These are phyloP conservation scores for Pseudoneurospora amorphoporcata DNA, from an alignment of 495 filamentous ascomycete genomes.

Conservation along the genomic window DNA sequence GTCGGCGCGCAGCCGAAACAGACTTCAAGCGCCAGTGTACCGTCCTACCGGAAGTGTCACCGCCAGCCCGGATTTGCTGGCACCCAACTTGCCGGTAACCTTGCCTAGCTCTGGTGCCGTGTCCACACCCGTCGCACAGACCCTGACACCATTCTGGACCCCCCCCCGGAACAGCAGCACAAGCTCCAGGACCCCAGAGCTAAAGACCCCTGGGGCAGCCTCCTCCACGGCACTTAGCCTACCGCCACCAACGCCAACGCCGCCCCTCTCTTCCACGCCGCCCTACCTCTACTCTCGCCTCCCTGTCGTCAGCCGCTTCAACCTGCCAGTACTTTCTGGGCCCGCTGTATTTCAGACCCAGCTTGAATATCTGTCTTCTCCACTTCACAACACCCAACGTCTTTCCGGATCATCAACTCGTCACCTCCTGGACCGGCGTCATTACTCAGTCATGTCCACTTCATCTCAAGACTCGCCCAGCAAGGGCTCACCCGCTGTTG, in stretches of 20 bases:
- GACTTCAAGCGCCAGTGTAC: constrained; percentile 1
- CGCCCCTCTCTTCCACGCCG: background rate
- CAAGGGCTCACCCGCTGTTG: constrained; percentile 32
- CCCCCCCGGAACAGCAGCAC: background rate
- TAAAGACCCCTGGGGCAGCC: background rate
- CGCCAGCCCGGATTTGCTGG: constrained; percentile 9
- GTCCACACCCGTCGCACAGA: constrained; percentile 18
- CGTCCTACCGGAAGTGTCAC: constrained; percentile 1
- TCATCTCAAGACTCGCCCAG: constrained; percentile 13
- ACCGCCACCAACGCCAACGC: background rate
- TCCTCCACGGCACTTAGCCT: background rate
- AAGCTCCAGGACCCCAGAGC: background rate
- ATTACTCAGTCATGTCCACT: constrained; percentile 13
- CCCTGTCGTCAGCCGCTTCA: background rate
- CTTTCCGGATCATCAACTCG: background rate
- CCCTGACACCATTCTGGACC: constrained; percentile 1
- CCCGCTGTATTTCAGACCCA: background rate
- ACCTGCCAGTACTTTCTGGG: background rate
- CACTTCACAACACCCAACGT: constrained; percentile 3
- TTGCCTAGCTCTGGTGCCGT: constrained; percentile 10
- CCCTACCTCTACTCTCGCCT: background rate
- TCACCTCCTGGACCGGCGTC: background rate
- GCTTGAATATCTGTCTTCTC: constrained; percentile 1
- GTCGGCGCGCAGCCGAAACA: background rate
- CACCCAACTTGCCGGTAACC: constrained; percentile 19